Percentiles rank a stretch among this genome's conserved stretches.
Evolutionary conservation across 768 basidiomycete genomes (phyloP).

Genomic region (Amanita pallidorosea): DNA sequence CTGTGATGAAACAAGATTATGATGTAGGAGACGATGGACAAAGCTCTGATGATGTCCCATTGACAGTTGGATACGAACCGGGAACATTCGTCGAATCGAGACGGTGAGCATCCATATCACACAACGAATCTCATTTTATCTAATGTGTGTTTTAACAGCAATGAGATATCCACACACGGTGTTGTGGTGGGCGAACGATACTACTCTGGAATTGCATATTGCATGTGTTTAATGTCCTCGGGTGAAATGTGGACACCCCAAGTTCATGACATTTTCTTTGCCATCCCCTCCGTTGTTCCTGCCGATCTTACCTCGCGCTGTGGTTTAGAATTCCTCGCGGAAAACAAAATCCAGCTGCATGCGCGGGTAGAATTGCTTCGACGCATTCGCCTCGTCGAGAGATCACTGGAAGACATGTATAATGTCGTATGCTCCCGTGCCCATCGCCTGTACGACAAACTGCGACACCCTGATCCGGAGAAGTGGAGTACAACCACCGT

Average conservation of each 20-base stretch:
- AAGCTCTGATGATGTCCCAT: slow-evolving; percentile 10
- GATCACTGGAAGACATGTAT: slow-evolving; percentile 30
- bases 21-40: slow-evolving; percentile 6
- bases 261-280: slow-evolving; percentile 46
- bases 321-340: slow-evolving; percentile 22
- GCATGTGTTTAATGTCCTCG: slow-evolving; percentile 16
- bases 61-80: slow-evolving; percentile 15
- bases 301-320: slow-evolving; percentile 36
- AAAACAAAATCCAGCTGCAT: slow-evolving; percentile 24
- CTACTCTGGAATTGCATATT: slow-evolving; percentile 11
- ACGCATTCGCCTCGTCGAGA: slow-evolving; percentile 43
- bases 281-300: slow-evolving; percentile 46
- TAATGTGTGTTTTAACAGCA: slow-evolving; percentile 16
- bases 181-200: slow-evolving; percentile 23
- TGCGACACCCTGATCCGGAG: slow-evolving; percentile 33
- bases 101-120: slow-evolving; percentile 22
- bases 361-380: slow-evolving; percentile 61
- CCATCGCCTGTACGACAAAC: slow-evolving; percentile 31
- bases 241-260: slow-evolving; percentile 45
- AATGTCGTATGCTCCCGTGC: slow-evolving; percentile 16
- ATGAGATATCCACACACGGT: slow-evolving; percentile 18
- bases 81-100: slow-evolving; percentile 46
- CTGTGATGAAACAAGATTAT: slow-evolving; percentile 11
- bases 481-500: slow-evolving; percentile 50
- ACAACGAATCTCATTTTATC: slow-evolving; percentile 8